Evolutionary conservation across 2,329 filamentous ascomycete species (phyloP), one percentile per base, ranked within the genome.

Genomic region (Colletotrichum sp.): DNA sequence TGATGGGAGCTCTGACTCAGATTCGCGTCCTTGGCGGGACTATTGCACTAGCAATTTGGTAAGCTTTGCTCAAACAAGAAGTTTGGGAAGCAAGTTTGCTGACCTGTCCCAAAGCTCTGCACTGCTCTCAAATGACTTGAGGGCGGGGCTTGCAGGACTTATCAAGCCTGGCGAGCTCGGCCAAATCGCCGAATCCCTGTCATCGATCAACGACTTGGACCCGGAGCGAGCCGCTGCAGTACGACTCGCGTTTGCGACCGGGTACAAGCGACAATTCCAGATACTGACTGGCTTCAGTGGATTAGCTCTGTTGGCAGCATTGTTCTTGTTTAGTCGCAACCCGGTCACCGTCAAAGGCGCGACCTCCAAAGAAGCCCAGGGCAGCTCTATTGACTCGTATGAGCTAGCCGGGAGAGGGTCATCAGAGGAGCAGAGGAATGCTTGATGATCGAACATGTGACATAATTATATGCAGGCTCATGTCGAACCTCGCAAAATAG

Each of bases 11-110:
- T 5, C 78, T 83, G 8, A 85, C 85, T 3, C 85, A 86, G 73
- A 80, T 85, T 38, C 82, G 85, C 34, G 83, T 85, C 13, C 81
- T 86, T 2, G 84, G 85, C 2, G 85, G 84, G 2, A 83, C 83
- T 1, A 80, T 87, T 43, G 83, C 80, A 4, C 77, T 86, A 3
- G 83, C 85, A 0, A 82, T 85, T 8, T 80, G 82, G 61, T 82
- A 81, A 15, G 24, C 43, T 28, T 28, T 28, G 52, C n/a, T 16
- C 8, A 57, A 18, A 8, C 10, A n/a, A 12, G 18, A 10, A 21
- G 9, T 13, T 13, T 13, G 0, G 4, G 10, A 13, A 21, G n/a
- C 43, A 48, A 0, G 81, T 85, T 8, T 80, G 82, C 38, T 82
- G 81, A 24, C 21, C 18, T 57, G 7, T 4, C 8, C 26, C 26